phyloP scores from a whole-genome alignment of 805 yeast species.

The Spathaspora boniae region DNA sequence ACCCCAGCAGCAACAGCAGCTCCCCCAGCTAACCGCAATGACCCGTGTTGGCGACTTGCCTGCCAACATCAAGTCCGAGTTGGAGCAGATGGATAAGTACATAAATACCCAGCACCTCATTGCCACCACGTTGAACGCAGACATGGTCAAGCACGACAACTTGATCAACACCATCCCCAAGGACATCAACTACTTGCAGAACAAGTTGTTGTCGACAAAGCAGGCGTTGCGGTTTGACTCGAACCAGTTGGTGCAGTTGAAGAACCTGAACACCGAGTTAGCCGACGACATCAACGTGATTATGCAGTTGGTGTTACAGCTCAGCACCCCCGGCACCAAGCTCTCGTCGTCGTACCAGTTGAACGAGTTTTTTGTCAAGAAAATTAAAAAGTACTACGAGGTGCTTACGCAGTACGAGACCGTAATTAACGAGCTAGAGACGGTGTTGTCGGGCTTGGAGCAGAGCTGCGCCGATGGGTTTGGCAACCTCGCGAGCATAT shows the following conservation, averaged over 20 bases:
- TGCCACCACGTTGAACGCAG: slow-evolving; percentile 63
- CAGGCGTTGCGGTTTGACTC: slow-evolving; percentile 57
- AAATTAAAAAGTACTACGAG: slow-evolving; percentile 47
- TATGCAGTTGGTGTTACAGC: slow-evolving; percentile 51
- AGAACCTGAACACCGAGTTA: slow-evolving; percentile 36
- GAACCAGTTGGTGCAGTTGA: slow-evolving; percentile 30
- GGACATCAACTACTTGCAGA: slow-evolving; percentile 62
- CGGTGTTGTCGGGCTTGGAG: slow-evolving; percentile 44
- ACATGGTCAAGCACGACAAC: slow-evolving; percentile 57
- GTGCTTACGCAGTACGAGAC: slow-evolving; percentile 55
- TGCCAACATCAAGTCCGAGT: slow-evolving; percentile 61
- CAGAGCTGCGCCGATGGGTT: slow-evolving; percentile 35
- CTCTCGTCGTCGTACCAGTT: slow-evolving; percentile 53
- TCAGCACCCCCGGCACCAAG: slow-evolving; percentile 52
- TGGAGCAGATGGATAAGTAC: slow-evolving; percentile 67
- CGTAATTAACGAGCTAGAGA: slow-evolving; percentile 59
- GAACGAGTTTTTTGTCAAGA: slow-evolving; percentile 51
- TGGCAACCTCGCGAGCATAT: slow-evolving; percentile 43
- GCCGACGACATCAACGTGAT: slow-evolving; percentile 52
- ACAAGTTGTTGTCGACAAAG: slow-evolving; percentile 58
- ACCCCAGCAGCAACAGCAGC: slow-evolving; percentile 40
- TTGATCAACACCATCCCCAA: slow-evolving; percentile 69
- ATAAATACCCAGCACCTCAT: slow-evolving; percentile 71
- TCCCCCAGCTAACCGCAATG: slow-evolving; percentile 61
- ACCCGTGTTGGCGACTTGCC: slow-evolving; percentile 75